Evolutionary conservation across 2,329 filamentous ascomycete genomes (phyloP).

Genomic region (Ascochyta viciae-villosae): DNA sequence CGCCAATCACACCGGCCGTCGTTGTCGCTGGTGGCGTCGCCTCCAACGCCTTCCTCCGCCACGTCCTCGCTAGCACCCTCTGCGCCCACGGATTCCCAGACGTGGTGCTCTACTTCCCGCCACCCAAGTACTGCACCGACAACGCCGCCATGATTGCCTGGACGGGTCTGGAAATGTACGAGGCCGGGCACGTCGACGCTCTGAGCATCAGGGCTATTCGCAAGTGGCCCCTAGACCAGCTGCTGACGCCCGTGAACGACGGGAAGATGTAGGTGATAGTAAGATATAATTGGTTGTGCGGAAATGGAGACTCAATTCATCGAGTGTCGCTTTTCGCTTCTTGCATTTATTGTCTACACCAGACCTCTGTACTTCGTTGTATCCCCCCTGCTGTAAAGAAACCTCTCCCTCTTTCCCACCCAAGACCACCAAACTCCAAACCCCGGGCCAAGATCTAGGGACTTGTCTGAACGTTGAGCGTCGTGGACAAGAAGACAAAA

Average conservation of each 20-base stretch:
- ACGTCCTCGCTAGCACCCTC: constrained; percentile 68
- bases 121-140: constrained; percentile 81
- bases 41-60: constrained; percentile 78
- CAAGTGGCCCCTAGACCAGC: constrained; percentile 47
- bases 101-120: constrained; percentile 75
- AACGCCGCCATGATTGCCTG: constrained; percentile 98
- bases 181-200: constrained; percentile 65
- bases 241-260: constrained; percentile 36
- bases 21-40: constrained; percentile 93
- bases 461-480: background rate
- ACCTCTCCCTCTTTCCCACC: no score
- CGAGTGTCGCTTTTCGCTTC: no score
- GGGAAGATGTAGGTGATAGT: constrained; percentile 9
- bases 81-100: constrained; percentile 69
- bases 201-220: constrained; percentile 43
- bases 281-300: no score
- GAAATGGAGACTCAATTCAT: no score
- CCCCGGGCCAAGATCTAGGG: no score
- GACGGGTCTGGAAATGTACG: constrained; percentile 91
- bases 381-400: no score
- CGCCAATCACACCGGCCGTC: constrained; percentile 57
- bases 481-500: background rate
- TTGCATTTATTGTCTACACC: no score
- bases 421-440: no score
- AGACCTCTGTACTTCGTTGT: no score